Conservation (phyloP, 257 asterid species). For the Przewalskia tangutica region DNA sequence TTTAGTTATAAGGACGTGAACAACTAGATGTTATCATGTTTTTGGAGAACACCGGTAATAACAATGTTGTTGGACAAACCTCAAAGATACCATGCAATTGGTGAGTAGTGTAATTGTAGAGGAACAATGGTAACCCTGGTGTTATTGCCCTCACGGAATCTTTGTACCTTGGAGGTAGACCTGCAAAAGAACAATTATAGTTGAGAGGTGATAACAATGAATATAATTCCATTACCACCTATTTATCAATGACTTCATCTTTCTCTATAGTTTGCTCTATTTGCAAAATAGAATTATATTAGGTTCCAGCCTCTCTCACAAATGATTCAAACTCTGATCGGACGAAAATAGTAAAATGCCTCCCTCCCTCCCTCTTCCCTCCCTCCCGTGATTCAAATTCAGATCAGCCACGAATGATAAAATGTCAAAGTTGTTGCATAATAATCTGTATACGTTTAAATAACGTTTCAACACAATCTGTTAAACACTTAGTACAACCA, state of each 20-base stretch:
- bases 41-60: not conserved
- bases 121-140: constrained; percentile 91
- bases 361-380: not conserved
- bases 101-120: constrained; percentile 86
- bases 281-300: not conserved
- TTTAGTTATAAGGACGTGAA: not conserved
- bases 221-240: not conserved
- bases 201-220: not conserved
- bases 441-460: too few relatives aligned
- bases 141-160: constrained; percentile 96
- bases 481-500: too few relatives aligned
- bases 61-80: constrained; percentile 25
- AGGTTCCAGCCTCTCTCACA: not conserved
- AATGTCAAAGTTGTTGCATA: too few relatives aligned
- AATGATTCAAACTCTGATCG: not conserved
- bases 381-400: not conserved
- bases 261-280: not conserved
- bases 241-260: not conserved
- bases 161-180: constrained; percentile 87
- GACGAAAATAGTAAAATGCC: not conserved
- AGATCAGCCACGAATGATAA: not conserved
- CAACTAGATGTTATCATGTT: not conserved
- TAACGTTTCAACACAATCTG: too few relatives aligned
- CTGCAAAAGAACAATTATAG: constrained; percentile 21
- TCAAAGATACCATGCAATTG: constrained; percentile 94